A percentile compares a stretch with the other conserved stretches of the same genome.
Evolutionary conservation across 768 basidiomycete genomes (phyloP).

Genomic region (Postia placenta): DNA sequence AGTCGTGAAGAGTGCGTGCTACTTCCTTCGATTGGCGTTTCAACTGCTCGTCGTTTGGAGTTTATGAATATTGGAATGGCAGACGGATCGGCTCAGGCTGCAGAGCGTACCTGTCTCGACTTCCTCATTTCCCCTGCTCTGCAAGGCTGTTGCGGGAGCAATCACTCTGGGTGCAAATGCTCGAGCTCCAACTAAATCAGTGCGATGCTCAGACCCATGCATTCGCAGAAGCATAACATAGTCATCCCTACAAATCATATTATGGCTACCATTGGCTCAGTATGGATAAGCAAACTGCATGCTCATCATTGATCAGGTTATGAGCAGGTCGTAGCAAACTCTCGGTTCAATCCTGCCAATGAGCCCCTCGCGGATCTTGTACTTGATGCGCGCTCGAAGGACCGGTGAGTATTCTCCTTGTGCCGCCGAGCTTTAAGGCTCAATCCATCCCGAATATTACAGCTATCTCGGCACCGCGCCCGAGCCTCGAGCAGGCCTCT

Average conservation of each 20-base stretch:
- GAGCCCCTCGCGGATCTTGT: constrained; percentile 57
- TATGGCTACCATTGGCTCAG: no score
- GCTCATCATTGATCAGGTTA: constrained; percentile 46
- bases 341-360: constrained; percentile 37
- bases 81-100: neutral
- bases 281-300: no score
- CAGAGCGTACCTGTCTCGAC: no score
- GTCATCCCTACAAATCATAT: no score
- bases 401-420: constrained; percentile 46
- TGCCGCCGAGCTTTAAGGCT: constrained; percentile 2
- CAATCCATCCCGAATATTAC: constrained; percentile 5
- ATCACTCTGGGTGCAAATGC: no score
- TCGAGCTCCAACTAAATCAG: no score
- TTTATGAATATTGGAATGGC: neutral
- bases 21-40: neutral
- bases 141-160: no score
- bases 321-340: constrained; percentile 74
- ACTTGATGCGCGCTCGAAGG: constrained; percentile 82
- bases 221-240: no score
- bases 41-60: no score
- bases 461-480: constrained; percentile 80
- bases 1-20: constrained; percentile 46
- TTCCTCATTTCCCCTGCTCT: no score
- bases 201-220: no score
- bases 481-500: constrained; percentile 83